phyloP scores from a whole-genome alignment of 257 asterid genomes.

The Solanum commersonii region DNA sequence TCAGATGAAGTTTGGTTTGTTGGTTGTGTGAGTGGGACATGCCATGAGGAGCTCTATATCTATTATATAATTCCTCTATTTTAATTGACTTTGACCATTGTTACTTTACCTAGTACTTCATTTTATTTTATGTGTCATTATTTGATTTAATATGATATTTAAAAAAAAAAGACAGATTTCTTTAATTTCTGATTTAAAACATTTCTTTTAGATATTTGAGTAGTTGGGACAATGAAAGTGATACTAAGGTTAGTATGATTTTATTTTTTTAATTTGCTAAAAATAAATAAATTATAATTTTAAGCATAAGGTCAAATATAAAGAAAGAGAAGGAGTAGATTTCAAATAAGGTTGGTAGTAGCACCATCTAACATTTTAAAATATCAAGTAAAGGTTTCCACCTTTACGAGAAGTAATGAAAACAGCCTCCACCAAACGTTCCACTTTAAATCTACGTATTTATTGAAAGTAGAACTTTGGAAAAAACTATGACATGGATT shows the following conservation, averaged over 20 bases:
- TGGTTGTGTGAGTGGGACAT: neutral
- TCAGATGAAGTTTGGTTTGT: neutral
- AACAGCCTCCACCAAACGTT: neutral
- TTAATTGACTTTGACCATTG: neutral
- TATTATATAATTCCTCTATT: neutral
- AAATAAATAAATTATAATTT: neutral
- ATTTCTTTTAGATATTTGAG: too few relatives aligned
- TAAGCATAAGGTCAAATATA: neutral
- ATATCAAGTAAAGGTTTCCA: neutral
- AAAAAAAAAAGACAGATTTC: too few relatives aligned
- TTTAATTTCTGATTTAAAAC: too few relatives aligned
- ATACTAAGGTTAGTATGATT: neutral
- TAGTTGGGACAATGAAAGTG: neutral
- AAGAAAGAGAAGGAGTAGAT: neutral
- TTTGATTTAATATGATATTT: too few relatives aligned
- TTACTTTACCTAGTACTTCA: neutral
- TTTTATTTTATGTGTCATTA: neutral
- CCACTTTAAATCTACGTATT: neutral
- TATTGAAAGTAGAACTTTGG: too few relatives aligned
- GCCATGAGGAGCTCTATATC: neutral
- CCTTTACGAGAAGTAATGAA: neutral
- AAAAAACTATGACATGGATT: neutral
- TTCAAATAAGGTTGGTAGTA: neutral
- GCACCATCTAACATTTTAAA: neutral
- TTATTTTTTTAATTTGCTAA: too few relatives aligned